Evolutionary conservation across 306 rosid species (phyloP), one percentile per base, ranked within the genome.

Genomic region (Vicia villosa): DNA sequence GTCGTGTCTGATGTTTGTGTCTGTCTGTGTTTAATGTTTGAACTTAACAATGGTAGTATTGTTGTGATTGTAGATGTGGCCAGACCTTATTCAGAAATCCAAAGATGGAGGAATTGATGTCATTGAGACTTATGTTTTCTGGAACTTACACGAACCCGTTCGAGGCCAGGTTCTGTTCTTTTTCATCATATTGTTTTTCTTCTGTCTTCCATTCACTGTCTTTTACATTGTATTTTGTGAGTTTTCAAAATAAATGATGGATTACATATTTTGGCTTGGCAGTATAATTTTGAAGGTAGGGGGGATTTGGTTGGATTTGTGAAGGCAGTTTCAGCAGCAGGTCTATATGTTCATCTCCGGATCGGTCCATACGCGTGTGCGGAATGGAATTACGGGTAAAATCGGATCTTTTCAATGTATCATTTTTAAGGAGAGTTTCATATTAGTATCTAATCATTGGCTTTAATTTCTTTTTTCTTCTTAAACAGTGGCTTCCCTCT

Each of bases 331-430:
- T 97, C 84, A 61, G 95, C 80, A 24, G 96, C 92, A 19, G 98
- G 96, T 24, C 82, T 90, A 9, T 90, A 88, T 69, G 90, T 83
- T 65, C 96, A 86, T 83, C 94, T 94, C 10, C 89, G 98, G 63
- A 90, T 94, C 72, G 98, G 98, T 57, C 98, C 98, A 10, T 94
- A 94, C 10, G 98, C 73, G 1, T 94, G 98, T 61, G 98, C 98
- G 7, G 98, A 94, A 77, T 94, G 98, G 98, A 94, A 94, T 82
- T 94, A 90, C 1, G 98, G 98, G 98, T 94, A 59, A 58, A 22
- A 19, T 19, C 64, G 4, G 15, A n/a, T 54, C 30, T 11, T 61
- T 51, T 46, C 28, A 43, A 2, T 19, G 32, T 8, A 4, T 46
- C 24, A 26, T 68, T 55, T 41, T 58, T 26, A 30, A 20, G 15